Conservation (phyloP, 345 rosid genomes). For the Microcos paniculata region DNA sequence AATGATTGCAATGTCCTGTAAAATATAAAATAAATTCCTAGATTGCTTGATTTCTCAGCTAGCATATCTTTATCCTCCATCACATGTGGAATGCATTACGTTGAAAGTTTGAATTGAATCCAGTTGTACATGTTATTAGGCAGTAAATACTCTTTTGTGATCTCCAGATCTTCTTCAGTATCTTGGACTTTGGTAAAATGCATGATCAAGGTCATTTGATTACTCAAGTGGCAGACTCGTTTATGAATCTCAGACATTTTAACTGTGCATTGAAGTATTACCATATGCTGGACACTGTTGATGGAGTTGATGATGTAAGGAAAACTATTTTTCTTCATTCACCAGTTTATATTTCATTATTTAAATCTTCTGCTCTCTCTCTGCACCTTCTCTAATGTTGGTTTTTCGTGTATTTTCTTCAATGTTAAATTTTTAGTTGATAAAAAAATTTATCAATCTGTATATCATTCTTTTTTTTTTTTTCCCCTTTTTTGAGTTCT, state of each 20-base stretch:
- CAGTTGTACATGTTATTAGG: neutral
- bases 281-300: slow-evolving; percentile 50
- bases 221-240: slow-evolving; percentile 63
- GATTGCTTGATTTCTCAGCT: neutral
- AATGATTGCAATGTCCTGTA: neutral
- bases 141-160: slow-evolving; percentile 18
- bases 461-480: too few species aligned
- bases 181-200: slow-evolving; percentile 39
- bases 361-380: neutral
- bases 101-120: neutral
- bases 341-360: neutral
- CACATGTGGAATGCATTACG: neutral
- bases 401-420: neutral
- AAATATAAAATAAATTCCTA: neutral
- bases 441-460: too few species aligned
- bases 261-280: slow-evolving; percentile 76
- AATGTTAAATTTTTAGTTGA: neutral
- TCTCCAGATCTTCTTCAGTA: slow-evolving; percentile 51
- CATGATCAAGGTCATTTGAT: slow-evolving; percentile 46
- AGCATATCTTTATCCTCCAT: too few species aligned
- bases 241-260: slow-evolving; percentile 51
- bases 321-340: slow-evolving; percentile 7
- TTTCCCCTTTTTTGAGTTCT: too few species aligned
- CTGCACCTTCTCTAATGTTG: neutral
- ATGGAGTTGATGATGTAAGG: slow-evolving; percentile 54